Percentiles rank a stretch among this genome's conserved stretches.
Conservation (phyloP, 257 asterid genomes). For the Solanum chaucha region DNA sequence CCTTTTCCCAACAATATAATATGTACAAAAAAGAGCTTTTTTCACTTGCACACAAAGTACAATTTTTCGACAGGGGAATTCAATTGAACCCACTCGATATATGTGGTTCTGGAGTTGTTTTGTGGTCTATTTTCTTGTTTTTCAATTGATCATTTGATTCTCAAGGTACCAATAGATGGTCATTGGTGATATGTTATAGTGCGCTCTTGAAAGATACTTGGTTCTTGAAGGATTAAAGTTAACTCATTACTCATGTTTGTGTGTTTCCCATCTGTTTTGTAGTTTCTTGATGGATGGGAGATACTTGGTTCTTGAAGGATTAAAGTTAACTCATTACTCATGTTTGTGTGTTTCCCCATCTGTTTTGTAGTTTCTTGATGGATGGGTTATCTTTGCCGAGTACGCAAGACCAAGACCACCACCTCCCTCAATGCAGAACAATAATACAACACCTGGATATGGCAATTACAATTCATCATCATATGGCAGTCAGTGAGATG, state of each 20-base stretch:
- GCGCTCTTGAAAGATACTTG: background rate
- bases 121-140: no score
- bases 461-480: background rate
- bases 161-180: background rate
- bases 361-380: constrained; percentile 59
- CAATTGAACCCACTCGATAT: background rate
- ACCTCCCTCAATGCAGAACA: constrained; percentile 20
- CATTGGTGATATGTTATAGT: background rate
- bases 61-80: background rate
- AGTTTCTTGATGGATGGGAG: constrained; percentile 82
- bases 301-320: background rate
- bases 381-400: constrained; percentile 83
- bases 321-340: background rate
- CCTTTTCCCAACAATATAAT: background rate
- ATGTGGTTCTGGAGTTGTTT: background rate
- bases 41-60: background rate
- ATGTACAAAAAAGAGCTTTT: background rate
- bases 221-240: background rate
- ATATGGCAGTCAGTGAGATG: background rate
- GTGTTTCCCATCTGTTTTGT: background rate
- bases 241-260: background rate
- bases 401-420: constrained; percentile 67
- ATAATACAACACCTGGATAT: constrained; percentile 6
- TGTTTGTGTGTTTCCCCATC: background rate
- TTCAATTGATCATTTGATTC: background rate